phyloP scores from a whole-genome alignment of 257 asterid species.

The Solanum microdontum region DNA sequence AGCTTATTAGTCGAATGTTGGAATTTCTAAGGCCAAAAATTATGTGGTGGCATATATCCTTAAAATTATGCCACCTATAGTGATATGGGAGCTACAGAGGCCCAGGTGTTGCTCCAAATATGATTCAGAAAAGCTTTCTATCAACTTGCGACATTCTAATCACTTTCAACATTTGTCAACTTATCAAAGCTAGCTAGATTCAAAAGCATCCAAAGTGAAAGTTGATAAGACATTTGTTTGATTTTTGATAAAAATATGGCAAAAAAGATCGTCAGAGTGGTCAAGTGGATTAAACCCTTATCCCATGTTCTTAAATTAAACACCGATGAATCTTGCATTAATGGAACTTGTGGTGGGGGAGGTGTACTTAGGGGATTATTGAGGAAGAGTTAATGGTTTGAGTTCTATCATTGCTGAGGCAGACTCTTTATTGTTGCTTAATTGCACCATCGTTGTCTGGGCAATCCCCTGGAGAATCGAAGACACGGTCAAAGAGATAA shows the following conservation, averaged over 20 bases:
- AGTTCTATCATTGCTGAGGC: neutral
- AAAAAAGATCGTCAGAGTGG: neutral
- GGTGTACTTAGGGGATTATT: neutral
- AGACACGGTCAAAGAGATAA: neutral
- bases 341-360: no score
- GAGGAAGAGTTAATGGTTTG: neutral
- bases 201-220: no score
- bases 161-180: neutral
- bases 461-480: neutral
- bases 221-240: no score
- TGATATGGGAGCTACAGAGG: neutral
- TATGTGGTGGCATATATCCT: neutral
- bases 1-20: neutral
- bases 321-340: neutral
- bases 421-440: neutral
- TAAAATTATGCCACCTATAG: neutral
- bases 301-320: neutral
- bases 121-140: no score
- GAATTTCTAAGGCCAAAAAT: neutral
- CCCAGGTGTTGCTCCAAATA: neutral
- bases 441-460: neutral
- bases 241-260: neutral
- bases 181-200: neutral
- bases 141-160: neutral
- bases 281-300: neutral